Evolutionary conservation across 805 yeast species (phyloP).

Genomic region (Maudiozyma barnettii): DNA sequence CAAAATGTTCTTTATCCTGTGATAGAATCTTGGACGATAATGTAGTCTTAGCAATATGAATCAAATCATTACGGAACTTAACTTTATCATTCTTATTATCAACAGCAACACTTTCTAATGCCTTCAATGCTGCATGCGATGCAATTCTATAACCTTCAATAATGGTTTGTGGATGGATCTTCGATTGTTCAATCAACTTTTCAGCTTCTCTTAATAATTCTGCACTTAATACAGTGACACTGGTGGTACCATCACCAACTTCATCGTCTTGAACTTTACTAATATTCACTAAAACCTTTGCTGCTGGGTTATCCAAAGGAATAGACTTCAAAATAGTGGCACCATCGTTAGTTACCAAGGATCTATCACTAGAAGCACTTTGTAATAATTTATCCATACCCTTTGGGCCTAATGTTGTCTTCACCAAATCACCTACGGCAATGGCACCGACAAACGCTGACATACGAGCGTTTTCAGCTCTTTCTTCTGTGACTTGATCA

Average conservation of each 20-base stretch:
- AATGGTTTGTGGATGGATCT: slow-evolving; percentile 95
- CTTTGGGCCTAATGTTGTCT: slow-evolving; percentile 91
- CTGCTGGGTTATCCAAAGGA: slow-evolving; percentile 96
- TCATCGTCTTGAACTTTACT: slow-evolving; percentile 96
- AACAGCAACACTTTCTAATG: slow-evolving; percentile 69
- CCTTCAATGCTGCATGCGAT: slow-evolving; percentile 66
- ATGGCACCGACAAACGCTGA: slow-evolving; percentile 97
- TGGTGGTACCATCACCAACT: slow-evolving; percentile 97
- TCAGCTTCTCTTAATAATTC: slow-evolving; percentile 93
- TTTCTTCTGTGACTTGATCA: slow-evolving; percentile 94
- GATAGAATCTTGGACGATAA: slow-evolving; percentile 85
- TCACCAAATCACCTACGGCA: slow-evolving; percentile 96
- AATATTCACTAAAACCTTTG: slow-evolving; percentile 87
- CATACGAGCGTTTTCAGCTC: slow-evolving; percentile 96
- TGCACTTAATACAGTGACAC: slow-evolving; percentile 85
- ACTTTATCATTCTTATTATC: slow-evolving; percentile 54
- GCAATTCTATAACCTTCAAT: slow-evolving; percentile 94
- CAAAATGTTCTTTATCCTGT: slow-evolving; percentile 88
- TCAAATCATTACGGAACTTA: slow-evolving; percentile 62
- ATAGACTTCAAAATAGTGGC: slow-evolving; percentile 92
- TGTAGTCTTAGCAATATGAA: slow-evolving; percentile 87
- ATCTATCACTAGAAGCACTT: slow-evolving; percentile 67
- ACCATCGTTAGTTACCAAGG: slow-evolving; percentile 93
- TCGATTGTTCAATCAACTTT: slow-evolving; percentile 69
- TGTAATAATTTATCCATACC: slow-evolving; percentile 97